Evolutionary conservation across 306 rosid species (phyloP), one percentile per base, ranked within the genome.

Genomic region (Inga leiocalycina): DNA sequence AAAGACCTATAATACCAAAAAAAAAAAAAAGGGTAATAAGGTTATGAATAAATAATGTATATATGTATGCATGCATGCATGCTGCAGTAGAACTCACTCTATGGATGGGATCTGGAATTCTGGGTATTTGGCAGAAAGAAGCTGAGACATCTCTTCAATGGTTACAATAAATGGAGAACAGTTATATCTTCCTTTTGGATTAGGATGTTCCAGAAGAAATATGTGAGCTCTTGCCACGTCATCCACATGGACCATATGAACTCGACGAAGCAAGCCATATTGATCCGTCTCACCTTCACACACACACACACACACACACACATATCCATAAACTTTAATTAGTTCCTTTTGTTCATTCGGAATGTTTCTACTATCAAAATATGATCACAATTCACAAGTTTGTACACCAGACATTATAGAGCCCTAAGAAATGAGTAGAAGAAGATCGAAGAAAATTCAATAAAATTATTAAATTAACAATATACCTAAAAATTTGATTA

Each of bases 141-240:
- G 39, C 32, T 78, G 44, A 68, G 41, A 54, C 45, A 54, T 64
- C 62, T 35, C 71, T 51, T 85, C 81, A 37, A 82, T 4, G 17
- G 85, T 79, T 2, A 69, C 64, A n/a, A 2, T 4, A 8, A 27
- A 45, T 9, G 87, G 81, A 16, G 91, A 88, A 34, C 93, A 90
- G 81, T 75, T 88, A 52, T 81, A 90, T 56, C 91, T 76, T 43
- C 90, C 91, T 10, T 69, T 83, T 8, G 84, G 86, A 75, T 70
- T 68, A 19, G 88, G 82, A 41, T 82, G 69, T 68, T 88, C 85
- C 27, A 88, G 74, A 13, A 85, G 85, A 76, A 83, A 85, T 6
- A 90, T 88, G 17, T 84, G 85, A 35, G 90, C 87, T 41, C 89
- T 80, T 0, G 79, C 84, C 62, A 84, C 67, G 51, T 90, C 92